Evolutionary conservation across 306 rosid genomes (phyloP).

Genomic region (Malus sieversii): DNA sequence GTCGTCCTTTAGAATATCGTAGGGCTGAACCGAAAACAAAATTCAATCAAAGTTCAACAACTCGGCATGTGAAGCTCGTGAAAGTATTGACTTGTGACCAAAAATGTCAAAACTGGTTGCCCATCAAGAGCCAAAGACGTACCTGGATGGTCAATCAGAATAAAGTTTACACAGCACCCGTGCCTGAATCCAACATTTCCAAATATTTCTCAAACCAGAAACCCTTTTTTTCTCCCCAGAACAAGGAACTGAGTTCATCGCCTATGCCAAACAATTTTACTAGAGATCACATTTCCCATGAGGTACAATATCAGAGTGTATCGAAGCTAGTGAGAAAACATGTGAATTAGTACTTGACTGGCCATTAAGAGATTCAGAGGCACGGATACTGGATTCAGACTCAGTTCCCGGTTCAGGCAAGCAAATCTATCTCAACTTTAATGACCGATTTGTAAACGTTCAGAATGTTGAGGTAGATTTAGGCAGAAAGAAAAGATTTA

Average conservation of each 20-base stretch:
- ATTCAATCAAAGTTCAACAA: neutral
- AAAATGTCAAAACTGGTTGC: neutral
- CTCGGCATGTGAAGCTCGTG: neutral
- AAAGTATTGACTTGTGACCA: neutral
- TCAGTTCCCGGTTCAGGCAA: neutral
- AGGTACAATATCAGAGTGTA: neutral
- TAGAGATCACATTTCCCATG: neutral
- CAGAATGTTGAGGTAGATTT: neutral
- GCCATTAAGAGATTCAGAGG: neutral
- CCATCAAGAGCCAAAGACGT: neutral
- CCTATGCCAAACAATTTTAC: neutral
- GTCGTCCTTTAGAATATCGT: too few relatives aligned
- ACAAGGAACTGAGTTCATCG: neutral
- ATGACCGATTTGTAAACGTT: neutral
- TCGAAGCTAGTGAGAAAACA: neutral
- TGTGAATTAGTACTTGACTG: neutral
- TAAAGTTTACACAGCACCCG: neutral
- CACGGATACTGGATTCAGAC: neutral
- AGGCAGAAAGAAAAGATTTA: too few relatives aligned
- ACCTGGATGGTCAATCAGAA: neutral
- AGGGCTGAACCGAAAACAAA: too few relatives aligned
- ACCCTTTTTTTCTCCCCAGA: neutral
- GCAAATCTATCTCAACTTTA: neutral
- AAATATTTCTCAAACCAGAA: neutral
- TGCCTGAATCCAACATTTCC: neutral